Conservation (phyloP, 306 rosid genomes). For the Inga laurina region DNA sequence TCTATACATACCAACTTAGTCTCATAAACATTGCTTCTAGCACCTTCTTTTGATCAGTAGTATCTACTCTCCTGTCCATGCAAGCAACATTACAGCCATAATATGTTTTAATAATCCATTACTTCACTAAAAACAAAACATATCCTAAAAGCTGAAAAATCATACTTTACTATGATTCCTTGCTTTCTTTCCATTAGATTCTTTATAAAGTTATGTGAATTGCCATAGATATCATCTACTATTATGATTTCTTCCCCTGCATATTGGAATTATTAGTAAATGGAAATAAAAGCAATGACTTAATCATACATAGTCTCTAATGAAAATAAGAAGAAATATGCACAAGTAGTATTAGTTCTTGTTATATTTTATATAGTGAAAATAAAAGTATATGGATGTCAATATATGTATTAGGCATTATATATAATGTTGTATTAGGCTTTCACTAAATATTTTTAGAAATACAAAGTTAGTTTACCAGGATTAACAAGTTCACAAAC, state of each 20-base stretch:
- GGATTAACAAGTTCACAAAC: slow-evolving; percentile 73
- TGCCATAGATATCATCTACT: slow-evolving; percentile 86
- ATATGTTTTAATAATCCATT: neutral
- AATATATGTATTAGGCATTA: too few relatives aligned
- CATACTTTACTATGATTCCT: slow-evolving; percentile 61
- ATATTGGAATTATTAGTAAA: neutral
- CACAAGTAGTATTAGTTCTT: neutral
- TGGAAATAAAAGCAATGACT: neutral
- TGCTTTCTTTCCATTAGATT: neutral
- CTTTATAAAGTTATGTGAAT: slow-evolving; percentile 59
- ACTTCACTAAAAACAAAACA: slow-evolving; percentile 9
- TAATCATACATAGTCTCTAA: neutral
- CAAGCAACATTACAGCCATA: slow-evolving; percentile 29
- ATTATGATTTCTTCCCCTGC: slow-evolving; percentile 92
- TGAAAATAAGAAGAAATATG: neutral
- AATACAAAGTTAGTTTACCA: slow-evolving; percentile 37
- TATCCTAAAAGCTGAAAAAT: slow-evolving; percentile 20
- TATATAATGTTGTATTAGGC: too few relatives aligned
- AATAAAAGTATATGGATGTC: too few relatives aligned
- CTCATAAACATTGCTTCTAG: slow-evolving; percentile 62
- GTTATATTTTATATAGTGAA: neutral
- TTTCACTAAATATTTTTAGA: neutral
- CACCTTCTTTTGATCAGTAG: slow-evolving; percentile 70
- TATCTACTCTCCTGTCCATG: slow-evolving; percentile 71
- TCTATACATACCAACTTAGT: slow-evolving; percentile 97